These are phyloP conservation scores for Neoascochyta sp. DNA, from an alignment of 2,329 filamentous ascomycete genomes.

Conservation along the genomic window DNA sequence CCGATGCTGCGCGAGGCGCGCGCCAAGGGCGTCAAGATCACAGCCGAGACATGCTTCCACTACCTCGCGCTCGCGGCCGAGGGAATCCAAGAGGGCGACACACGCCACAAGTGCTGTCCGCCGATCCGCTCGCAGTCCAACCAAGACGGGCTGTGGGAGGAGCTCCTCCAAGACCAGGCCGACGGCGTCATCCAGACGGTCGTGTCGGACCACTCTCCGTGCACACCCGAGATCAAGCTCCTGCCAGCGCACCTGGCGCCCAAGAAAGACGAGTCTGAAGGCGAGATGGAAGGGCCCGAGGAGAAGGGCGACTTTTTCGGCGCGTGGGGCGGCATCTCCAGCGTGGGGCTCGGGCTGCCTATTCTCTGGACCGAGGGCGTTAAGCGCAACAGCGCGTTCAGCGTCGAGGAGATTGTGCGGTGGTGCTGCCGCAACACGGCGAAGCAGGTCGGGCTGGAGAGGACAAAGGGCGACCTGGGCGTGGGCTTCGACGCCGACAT, in stretches of 20 bases:
- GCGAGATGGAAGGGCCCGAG: conserved; percentile 38
- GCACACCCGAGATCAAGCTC: conserved; percentile 90
- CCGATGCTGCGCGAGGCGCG: conserved; percentile 74
- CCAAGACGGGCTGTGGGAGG: conserved; percentile 82
- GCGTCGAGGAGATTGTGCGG: conserved; percentile 73
- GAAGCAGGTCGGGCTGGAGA: conserved; percentile 76
- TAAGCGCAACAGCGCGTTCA: conserved; percentile 54
- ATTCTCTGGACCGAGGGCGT: conserved; percentile 80
- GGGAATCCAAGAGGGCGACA: conserved; percentile 78
- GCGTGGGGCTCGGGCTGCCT: conserved; percentile 84
- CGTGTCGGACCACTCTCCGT: conserved; percentile 93
- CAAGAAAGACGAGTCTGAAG: conserved; percentile 32
- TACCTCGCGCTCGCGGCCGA: conserved; percentile 84
- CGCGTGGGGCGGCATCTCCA: conserved; percentile 94
- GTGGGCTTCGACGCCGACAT: conserved; percentile 87
- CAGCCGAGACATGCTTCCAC: conserved; percentile 93
- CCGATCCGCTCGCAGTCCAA: conserved; percentile 80
- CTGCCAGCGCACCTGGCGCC: conserved; percentile 68
- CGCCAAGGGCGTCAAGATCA: conserved; percentile 72
- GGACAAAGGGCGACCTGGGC: conserved; percentile 74
- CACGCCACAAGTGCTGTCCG: conserved; percentile 90
- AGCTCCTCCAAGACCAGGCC: conserved; percentile 53
- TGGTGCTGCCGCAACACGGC: conserved; percentile 87
- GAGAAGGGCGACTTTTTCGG: conserved; percentile 81
- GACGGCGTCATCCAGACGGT: conserved; percentile 86